These are phyloP conservation scores for Smittium mucronatum DNA, from an alignment of 371 early-diverging fungal genomes.

Conservation along the genomic window DNA sequence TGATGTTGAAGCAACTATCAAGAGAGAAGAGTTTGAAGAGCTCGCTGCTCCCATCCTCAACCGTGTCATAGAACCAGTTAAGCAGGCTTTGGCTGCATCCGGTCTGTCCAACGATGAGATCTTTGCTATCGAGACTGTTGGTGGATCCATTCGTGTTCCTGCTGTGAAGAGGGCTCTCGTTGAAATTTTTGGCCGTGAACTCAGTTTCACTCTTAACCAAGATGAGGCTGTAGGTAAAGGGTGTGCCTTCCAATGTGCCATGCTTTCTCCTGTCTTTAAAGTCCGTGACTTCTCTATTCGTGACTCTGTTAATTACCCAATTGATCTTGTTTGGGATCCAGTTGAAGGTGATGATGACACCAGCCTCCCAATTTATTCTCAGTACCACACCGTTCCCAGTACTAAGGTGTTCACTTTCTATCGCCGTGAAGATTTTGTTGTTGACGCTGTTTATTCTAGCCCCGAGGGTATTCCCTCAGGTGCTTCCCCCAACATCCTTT, in stretches of 20 bases:
- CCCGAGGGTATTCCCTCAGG: conserved; percentile 50
- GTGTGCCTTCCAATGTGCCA: conserved; percentile 93
- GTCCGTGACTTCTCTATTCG: conserved; percentile 88
- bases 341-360: conserved; percentile 55
- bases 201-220: conserved; percentile 88
- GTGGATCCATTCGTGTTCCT: conserved; percentile 90
- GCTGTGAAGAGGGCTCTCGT: conserved; percentile 77
- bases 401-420: conserved; percentile 81
- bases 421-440: conserved; percentile 61
- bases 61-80: conserved; percentile 57
- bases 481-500: conserved; percentile 59
- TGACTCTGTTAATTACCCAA: conserved; percentile 72
- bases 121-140: conserved; percentile 83
- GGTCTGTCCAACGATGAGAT: conserved; percentile 66
- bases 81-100: conserved; percentile 65
- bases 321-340: conserved; percentile 58
- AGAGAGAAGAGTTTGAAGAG: conserved; percentile 73
- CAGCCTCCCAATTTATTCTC: conserved; percentile 52
- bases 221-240: conserved; percentile 95
- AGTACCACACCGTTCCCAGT: conserved; percentile 62
- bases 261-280: conserved; percentile 93
- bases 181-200: conserved; percentile 69
- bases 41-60: conserved; percentile 58
- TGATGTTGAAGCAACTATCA: conserved; percentile 73
- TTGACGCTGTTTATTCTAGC: conserved; percentile 57